Evolutionary conservation across 2,329 filamentous ascomycete species (phyloP).

Genomic region (Fusarium transvaalense): DNA sequence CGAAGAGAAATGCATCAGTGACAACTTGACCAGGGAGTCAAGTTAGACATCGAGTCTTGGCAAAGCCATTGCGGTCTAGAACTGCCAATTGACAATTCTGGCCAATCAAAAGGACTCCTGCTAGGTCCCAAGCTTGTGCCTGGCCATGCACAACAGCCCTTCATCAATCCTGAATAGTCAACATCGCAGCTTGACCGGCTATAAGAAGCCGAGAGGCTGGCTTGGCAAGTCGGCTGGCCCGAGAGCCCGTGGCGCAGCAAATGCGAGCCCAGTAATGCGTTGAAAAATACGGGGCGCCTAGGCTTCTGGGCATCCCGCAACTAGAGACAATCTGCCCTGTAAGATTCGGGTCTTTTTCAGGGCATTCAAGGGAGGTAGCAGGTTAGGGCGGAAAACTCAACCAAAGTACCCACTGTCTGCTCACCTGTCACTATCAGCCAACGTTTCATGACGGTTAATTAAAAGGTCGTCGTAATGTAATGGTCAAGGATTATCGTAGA

Average conservation of each 20-base stretch:
- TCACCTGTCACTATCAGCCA: constrained; percentile 36
- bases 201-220: constrained; percentile 50
- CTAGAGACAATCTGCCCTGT: constrained; percentile 41
- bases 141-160: constrained; percentile 26
- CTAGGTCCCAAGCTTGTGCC: constrained; percentile 31
- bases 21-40: constrained; percentile 21
- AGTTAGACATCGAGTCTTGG: constrained; percentile 30
- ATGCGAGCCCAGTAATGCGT: constrained; percentile 44
- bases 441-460: constrained; percentile 25
- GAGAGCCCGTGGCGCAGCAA: constrained; percentile 49
- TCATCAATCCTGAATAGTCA: constrained; percentile 37
- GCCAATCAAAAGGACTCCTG: constrained; percentile 30
- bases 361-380: constrained; percentile 30
- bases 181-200: constrained; percentile 46
- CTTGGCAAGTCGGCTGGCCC: constrained; percentile 49
- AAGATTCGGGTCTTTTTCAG: constrained; percentile 29
- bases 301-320: constrained; percentile 44
- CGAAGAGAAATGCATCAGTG: constrained; percentile 40
- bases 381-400: constrained; percentile 39
- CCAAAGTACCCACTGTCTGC: constrained; percentile 38
- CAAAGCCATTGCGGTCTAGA: constrained; percentile 32
- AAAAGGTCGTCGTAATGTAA: not conserved
- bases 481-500: not conserved
- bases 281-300: constrained; percentile 47
- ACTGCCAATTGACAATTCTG: constrained; percentile 18